Base-by-base conservation (phyloP, 257 asterid genomes). In the Solanum chiquidenum region DNA sequence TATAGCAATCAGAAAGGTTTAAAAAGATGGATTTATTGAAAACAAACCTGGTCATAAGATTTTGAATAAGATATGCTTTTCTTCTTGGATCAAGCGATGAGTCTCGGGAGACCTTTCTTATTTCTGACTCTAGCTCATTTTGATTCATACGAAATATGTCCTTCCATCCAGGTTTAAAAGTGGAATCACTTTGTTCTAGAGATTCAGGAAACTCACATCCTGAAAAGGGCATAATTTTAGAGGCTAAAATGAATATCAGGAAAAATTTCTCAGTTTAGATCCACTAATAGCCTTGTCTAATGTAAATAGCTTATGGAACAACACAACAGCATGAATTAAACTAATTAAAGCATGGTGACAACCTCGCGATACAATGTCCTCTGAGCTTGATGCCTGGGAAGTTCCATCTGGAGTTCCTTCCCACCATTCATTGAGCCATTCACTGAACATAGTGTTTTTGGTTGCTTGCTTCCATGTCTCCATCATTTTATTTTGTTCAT, bases 381-480 rank as follows among this genome's bases (percentile, higher is more conserved):
- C 94, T 58, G 98, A 92, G 60, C 94, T 90, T 64, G 95, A 91
- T 86, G 80, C 83, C 86, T 87, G 92, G 38, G 95, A 92, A 29
- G 92, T 85, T 86, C 90, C 86, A 31, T 91, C 91, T 73, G 94
- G 90, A 89, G 90, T 91, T 86, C 94, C 98, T 90, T 92, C 96
- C 99, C 99, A 97, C 99, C 99, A 97, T 90, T 97, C 99, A 91
- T 97, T 87, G 72, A 97, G 98, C 99, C 99, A 97, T 93, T 97
- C 98, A 77, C 95, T 93, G 90, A 97, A 97, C 99, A 97, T 97
- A 35, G 99, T 97, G 88, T 97, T 97, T 92, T 94, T 97, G 60
- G 99, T 93, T 44, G 99, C 99, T n/a, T 97, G 93, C 90, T 93
- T 97, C 98, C 96, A 95, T 21, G 98, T 95, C 89, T 97, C 98